Evolutionary conservation across 768 basidiomycete genomes (phyloP), one percentile per base, ranked within the genome.

Genomic region (Russula foetens): DNA sequence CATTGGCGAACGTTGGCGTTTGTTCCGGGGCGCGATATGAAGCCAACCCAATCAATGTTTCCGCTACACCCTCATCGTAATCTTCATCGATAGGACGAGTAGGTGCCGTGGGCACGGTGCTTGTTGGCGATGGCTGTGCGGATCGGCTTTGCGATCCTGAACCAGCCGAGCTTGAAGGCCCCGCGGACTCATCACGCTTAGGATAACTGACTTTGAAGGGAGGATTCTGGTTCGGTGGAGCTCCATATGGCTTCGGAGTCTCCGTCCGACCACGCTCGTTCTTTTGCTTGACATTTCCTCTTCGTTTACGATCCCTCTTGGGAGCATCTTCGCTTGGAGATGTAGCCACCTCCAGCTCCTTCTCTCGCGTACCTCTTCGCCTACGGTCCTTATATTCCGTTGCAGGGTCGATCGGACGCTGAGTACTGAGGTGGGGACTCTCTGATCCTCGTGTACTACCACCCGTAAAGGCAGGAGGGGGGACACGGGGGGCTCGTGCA

Each of bases 51-150:
- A 97, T 90, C 35, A 97, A 75, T 0, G 90, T 83, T 66, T 92
- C 92, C 4, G 90, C 84, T n/a, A 85, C 89, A 26, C 88, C 90
- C 71, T 94, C 94, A 67, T 98, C 94, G 66, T 97, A 97, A 67
- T 97, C 90, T 66, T 98, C 94, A 68, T 97, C 92, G 19, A 95
- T 80, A 1, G 81, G 74, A 7, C 94, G 79, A 12, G 83, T 76
- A 7, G 86, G 84, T 19, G 84, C 80, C 39, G 81, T 73, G 54
- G 83, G 80, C 7, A 79, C 78, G 21, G 77, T 80, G 59, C 79
- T 82, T 2, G 82, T 88, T 1, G 88, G 87, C 31, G 85, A 88
- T 2, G 86, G 88, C 65, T 88, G 87, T 43, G 84, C 75, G 1
- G 86, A 88, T 29, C 86, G 75, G 54, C 71, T 76, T 41, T 81